Percentiles rank a stretch among this genome's conserved stretches.
These are phyloP conservation scores for Sporothrix brunneoviolacea DNA, from an alignment of 2,329 filamentous ascomycete species.

Conservation along the genomic window DNA sequence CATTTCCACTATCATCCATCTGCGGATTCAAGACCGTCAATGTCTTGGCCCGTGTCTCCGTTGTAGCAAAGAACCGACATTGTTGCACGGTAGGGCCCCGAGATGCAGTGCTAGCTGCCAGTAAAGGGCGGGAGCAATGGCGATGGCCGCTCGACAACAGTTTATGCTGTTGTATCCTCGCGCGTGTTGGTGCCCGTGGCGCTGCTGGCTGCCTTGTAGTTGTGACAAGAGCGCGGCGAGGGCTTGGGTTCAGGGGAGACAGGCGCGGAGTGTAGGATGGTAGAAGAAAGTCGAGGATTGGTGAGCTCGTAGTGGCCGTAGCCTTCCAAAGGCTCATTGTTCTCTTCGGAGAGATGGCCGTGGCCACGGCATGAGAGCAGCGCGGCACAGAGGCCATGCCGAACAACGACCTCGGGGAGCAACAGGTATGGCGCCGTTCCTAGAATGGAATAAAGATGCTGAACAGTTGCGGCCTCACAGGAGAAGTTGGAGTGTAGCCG, in stretches of 20 bases:
- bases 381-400: conserved; percentile 1
- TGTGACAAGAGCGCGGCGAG: background rate
- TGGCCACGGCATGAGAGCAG: background rate
- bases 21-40: conserved; percentile 61
- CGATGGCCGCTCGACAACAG: background rate
- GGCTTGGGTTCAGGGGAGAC: conserved; percentile 12
- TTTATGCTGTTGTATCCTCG: background rate
- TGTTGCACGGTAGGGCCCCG: background rate
- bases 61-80: conserved; percentile 30
- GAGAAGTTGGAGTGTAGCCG: too few relatives aligned
- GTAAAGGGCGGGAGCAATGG: too few relatives aligned
- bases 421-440: too few relatives aligned
- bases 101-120: background rate
- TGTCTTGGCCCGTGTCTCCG: conserved; percentile 35
- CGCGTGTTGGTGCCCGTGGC: background rate
- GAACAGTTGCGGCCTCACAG: too few relatives aligned
- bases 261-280: conserved; percentile 21
- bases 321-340: background rate
- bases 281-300: conserved; percentile 37
- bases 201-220: background rate
- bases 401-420: too few relatives aligned
- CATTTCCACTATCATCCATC: conserved; percentile 74
- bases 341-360: background rate
- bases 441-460: too few relatives aligned
- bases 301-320: conserved; percentile 8